phyloP scores from a whole-genome alignment of 176 grass and related monocot genomes.

The Dactylis glomerata region DNA sequence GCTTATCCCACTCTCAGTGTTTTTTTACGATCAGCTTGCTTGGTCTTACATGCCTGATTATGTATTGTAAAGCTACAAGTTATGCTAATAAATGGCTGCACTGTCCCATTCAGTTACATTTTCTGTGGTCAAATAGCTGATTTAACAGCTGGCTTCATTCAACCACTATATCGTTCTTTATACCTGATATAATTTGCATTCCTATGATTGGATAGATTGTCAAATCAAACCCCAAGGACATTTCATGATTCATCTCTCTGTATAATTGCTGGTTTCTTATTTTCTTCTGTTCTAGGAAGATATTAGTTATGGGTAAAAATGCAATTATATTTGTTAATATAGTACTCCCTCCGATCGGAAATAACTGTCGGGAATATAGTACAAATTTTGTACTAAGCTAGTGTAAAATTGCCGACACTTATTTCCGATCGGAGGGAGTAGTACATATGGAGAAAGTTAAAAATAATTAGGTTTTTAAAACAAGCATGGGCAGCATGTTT shows the following conservation, averaged over 20 bases:
- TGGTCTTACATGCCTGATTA: not conserved
- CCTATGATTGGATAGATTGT: not conserved
- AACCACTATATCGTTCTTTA: not conserved
- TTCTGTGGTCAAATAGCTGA: not conserved
- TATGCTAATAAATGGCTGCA: not conserved
- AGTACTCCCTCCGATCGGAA: too few species aligned
- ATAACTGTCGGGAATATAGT: too few species aligned
- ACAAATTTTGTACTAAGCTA: too few species aligned
- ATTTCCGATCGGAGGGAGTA: too few species aligned
- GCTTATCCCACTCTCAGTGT: not conserved
- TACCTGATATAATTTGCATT: not conserved
- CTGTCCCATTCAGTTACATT: not conserved
- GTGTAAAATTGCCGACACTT: too few species aligned
- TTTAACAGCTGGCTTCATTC: not conserved
- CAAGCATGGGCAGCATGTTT: not conserved
- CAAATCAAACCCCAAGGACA: not conserved
- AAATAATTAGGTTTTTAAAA: not conserved
- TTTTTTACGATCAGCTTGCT: not conserved
- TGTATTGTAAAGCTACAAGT: not conserved
- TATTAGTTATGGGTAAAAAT: not conserved
- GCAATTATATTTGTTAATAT: not conserved
- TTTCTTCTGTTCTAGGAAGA: not conserved
- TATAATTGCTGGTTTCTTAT: not conserved
- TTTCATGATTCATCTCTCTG: not conserved
- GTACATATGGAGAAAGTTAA: not conserved